Conservation (phyloP, 106 monocot species). For the Agapanthus africanus region DNA sequence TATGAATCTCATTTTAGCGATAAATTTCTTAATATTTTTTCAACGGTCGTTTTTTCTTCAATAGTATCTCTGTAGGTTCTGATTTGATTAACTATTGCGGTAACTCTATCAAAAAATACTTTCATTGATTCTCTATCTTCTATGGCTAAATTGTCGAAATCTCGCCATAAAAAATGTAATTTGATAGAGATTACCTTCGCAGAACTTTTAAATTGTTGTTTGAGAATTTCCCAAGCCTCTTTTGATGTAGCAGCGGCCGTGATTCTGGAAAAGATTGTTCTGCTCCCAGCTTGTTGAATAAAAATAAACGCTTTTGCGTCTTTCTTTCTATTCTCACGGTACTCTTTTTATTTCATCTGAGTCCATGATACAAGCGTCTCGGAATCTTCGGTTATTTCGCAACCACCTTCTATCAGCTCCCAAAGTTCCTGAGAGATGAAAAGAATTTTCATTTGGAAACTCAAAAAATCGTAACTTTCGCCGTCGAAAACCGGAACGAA, state of each 20-base stretch:
- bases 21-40: slow-evolving; percentile 1
- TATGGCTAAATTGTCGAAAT: neutral
- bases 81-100: neutral
- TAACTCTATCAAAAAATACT: neutral
- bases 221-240: neutral
- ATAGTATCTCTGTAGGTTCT: neutral
- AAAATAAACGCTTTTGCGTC: neutral
- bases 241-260: neutral
- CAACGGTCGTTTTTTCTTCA: neutral
- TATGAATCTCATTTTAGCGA: no score
- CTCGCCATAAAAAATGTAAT: neutral
- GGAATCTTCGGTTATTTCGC: no score
- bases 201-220: neutral
- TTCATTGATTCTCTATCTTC: neutral
- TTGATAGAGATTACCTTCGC: neutral
- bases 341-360: neutral
- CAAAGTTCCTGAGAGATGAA: neutral
- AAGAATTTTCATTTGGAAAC: neutral
- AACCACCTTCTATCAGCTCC: neutral
- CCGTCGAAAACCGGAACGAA: slow-evolving; percentile 1
- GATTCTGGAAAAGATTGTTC: neutral
- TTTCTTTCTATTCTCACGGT: neutral
- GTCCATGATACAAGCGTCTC: neutral
- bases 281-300: slow-evolving; percentile 2
- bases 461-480: neutral